A percentile compares a stretch with the other conserved stretches of the same genome.
phyloP scores from a whole-genome alignment of 169 alveolate species.

The Cyclospora cayetanensis region DNA sequence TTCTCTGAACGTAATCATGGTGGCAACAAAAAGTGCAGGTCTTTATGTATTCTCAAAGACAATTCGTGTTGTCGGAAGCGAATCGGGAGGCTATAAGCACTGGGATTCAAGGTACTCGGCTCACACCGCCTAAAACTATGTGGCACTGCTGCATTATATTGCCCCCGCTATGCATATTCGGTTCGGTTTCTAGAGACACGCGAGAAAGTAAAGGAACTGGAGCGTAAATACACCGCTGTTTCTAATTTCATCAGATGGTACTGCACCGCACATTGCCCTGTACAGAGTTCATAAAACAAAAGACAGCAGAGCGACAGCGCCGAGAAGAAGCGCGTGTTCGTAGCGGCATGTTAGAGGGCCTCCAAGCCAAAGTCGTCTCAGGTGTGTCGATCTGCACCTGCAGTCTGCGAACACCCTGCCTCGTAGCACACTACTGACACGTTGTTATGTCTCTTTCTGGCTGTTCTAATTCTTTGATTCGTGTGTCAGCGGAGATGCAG shows the following conservation, averaged over 20 bases:
- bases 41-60: conserved; percentile 62
- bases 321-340: conserved; percentile 27
- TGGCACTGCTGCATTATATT: conserved; percentile 5
- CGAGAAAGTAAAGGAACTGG: conserved; percentile 29
- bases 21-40: background rate
- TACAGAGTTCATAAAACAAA: conserved; percentile 1
- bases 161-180: background rate
- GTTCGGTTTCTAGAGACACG: background rate
- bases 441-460: background rate
- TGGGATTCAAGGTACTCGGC: background rate
- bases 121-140: background rate
- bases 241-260: background rate
- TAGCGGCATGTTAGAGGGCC: conserved; percentile 10
- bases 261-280: background rate
- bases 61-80: background rate
- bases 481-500: background rate
- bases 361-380: background rate
- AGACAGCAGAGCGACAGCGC: conserved; percentile 32
- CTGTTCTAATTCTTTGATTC: background rate
- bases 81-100: background rate
- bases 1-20: too few species aligned
- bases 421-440: background rate
- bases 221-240: background rate
- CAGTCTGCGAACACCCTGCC: background rate
- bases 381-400: background rate